Evolutionary conservation across 108 stramenopile species (phyloP).

Genomic region (Aureococcus anophagefferens): DNA sequence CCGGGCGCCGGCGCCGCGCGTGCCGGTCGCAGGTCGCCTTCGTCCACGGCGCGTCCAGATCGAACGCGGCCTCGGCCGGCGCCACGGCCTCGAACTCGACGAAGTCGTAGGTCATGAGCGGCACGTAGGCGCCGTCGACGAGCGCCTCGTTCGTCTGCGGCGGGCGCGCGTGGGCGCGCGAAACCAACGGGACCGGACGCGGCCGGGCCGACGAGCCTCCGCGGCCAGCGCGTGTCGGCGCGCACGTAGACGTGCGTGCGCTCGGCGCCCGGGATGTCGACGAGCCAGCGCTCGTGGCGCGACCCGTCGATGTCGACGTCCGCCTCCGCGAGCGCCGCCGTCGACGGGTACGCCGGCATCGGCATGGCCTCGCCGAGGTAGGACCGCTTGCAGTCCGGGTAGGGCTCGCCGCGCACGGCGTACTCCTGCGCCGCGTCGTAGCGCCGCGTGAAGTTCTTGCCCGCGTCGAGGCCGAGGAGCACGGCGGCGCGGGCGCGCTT

Average conservation of each 20-base stretch:
- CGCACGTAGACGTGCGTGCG: not conserved
- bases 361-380: not conserved
- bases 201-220: not conserved
- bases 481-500: not conserved
- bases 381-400: not conserved
- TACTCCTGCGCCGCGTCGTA: not conserved
- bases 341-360: not conserved
- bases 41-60: not conserved
- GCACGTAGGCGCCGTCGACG: not conserved
- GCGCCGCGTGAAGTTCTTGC: conserved; percentile 2
- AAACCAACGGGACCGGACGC: too few relatives aligned
- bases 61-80: not conserved
- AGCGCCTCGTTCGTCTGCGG: too few relatives aligned
- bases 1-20: too few relatives aligned
- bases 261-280: not conserved
- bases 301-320: not conserved
- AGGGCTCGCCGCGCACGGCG: not conserved
- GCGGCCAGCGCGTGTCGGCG: not conserved
- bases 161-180: too few relatives aligned
- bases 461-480: not conserved
- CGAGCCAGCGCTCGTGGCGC: not conserved
- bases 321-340: not conserved
- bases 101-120: not conserved
- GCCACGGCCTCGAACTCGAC: not conserved
- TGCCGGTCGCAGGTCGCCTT: not conserved